Percentiles rank a stretch among this genome's conserved stretches.
Conservation (phyloP, 192 early-diverging fungal species). For the Backusella tuberculispora region DNA sequence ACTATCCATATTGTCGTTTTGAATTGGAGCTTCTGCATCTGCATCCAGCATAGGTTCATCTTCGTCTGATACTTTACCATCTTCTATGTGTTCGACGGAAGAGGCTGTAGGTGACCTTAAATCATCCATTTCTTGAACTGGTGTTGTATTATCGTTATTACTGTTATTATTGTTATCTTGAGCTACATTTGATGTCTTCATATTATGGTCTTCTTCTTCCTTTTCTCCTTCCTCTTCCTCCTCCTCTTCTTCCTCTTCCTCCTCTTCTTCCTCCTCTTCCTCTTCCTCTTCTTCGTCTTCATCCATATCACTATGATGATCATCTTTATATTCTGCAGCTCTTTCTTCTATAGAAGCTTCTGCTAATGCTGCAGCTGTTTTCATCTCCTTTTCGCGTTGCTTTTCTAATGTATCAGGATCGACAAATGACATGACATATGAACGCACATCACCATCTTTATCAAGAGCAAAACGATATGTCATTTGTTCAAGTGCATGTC, state of each 20-base stretch:
- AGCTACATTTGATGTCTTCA: neutral
- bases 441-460: conserved; percentile 36
- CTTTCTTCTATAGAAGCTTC: conserved; percentile 8
- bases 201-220: neutral
- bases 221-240: neutral
- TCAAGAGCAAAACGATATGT: conserved; percentile 34
- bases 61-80: conserved; percentile 12
- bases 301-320: neutral
- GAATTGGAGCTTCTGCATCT: neutral
- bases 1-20: neutral
- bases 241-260: neutral
- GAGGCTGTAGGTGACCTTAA: neutral
- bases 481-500: conserved; percentile 30
- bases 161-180: neutral
- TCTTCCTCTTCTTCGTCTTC: conserved; percentile 4
- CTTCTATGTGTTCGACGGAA: neutral
- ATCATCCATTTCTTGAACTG: conserved; percentile 3
- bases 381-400: conserved; percentile 17
- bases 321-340: conserved; percentile 5
- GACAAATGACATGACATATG: conserved; percentile 31
- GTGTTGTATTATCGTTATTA: neutral
- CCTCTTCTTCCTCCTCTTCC: neutral
- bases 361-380: conserved; percentile 3
- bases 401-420: conserved; percentile 24
- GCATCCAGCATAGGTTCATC: conserved; percentile 13